Percentiles rank a stretch among this genome's conserved stretches.
These are phyloP conservation scores for Brettanomyces anomalus DNA, from an alignment of 805 yeast genomes.

Conservation along the genomic window DNA sequence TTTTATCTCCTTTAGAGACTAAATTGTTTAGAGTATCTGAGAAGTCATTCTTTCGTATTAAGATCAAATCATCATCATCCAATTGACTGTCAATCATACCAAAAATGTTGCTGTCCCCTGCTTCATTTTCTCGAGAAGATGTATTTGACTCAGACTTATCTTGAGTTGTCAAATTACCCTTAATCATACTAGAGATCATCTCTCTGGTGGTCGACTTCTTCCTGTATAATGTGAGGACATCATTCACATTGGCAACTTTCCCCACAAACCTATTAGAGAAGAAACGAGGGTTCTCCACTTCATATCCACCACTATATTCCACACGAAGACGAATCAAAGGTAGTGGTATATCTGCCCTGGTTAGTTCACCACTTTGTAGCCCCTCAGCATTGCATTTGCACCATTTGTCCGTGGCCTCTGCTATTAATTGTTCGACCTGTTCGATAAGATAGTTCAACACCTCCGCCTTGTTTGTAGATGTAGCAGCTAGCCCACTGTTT, in stretches of 20 bases:
- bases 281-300: conserved; percentile 83
- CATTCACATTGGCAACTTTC: conserved; percentile 82
- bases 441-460: conserved; percentile 50
- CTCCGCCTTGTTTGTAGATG: conserved; percentile 48
- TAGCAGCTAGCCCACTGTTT: conserved; percentile 48
- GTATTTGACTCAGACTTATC: conserved; percentile 20
- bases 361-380: conserved; percentile 18
- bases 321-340: conserved; percentile 80
- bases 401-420: conserved; percentile 47
- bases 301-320: conserved; percentile 85
- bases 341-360: conserved; percentile 44
- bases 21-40: conserved; percentile 62
- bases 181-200: conserved; percentile 9
- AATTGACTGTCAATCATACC: conserved; percentile 57
- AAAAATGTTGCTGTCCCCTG: conserved; percentile 20
- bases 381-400: conserved; percentile 19
- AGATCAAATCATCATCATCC: conserved; percentile 50
- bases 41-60: conserved; percentile 71
- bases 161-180: conserved; percentile 15
- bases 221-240: conserved; percentile 64
- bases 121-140: conserved; percentile 17
- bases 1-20: conserved; percentile 78
- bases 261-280: conserved; percentile 90
- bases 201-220: conserved; percentile 21
- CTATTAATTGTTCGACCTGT: conserved; percentile 61